These are phyloP conservation scores for Puccinia triticina DNA, from an alignment of 1,284 basidiomycete genomes.

Conservation along the genomic window DNA sequence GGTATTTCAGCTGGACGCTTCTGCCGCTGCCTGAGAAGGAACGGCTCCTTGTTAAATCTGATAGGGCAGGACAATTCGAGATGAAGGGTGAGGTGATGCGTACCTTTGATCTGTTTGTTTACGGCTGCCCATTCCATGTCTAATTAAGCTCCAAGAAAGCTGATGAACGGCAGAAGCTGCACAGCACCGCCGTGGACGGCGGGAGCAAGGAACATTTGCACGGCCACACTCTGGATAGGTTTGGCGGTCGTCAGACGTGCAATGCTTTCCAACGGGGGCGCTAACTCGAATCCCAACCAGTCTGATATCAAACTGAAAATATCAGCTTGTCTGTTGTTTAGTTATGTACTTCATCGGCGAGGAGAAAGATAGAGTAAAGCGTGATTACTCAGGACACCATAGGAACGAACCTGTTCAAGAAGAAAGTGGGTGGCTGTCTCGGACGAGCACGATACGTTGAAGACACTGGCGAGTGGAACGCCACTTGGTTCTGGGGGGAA, in stretches of 20 bases:
- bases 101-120: conserved; percentile 53
- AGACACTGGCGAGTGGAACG: too few relatives aligned
- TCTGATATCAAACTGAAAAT: conserved; percentile 16
- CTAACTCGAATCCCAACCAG: conserved; percentile 57
- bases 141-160: conserved; percentile 54
- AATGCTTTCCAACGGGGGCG: conserved; percentile 53
- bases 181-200: conserved; percentile 54
- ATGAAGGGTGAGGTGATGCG: neutral
- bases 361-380: neutral
- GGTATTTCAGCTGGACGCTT: too few relatives aligned
- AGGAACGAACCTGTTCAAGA: too few relatives aligned
- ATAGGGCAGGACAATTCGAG: too few relatives aligned
- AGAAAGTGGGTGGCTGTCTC: too few relatives aligned
- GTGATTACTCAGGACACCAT: conserved; percentile 22
- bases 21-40: too few relatives aligned
- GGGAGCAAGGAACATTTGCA: conserved; percentile 55
- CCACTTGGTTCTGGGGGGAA: too few relatives aligned
- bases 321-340: neutral
- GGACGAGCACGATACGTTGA: too few relatives aligned
- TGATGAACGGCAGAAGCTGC: conserved; percentile 55
- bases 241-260: conserved; percentile 47
- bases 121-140: conserved; percentile 57
- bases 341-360: neutral
- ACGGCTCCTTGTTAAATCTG: too few relatives aligned
- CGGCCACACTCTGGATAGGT: conserved; percentile 53